Evolutionary conservation across 371 early-diverging fungal species (phyloP), one percentile per base, ranked within the genome.

Genomic region (Apophysomyces variabilis): DNA sequence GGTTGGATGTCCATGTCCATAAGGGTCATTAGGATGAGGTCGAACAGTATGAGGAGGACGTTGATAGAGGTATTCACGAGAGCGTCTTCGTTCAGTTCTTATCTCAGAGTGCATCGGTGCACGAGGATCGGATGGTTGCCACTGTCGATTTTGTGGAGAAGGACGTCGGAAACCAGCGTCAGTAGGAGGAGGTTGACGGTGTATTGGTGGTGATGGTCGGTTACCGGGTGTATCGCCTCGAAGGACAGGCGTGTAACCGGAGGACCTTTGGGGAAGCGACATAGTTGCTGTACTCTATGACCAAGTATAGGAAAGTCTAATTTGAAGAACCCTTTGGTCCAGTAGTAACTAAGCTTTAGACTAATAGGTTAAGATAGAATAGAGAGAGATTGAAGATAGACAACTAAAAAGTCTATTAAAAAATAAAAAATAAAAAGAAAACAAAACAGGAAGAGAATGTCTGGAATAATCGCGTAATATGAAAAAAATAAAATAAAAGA

Each of bases 1-100:
- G 65, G 66, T 68, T n/a, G 70, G 73, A 38, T 69, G 62, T 35
- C 66, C 68, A 41, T 70, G 63, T 26, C 47, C 64, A 41, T 35
- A 16, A 21, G 65, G 64, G 12, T 44, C 45, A 58, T 61, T 66
- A n/a, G 64, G 59, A 6, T 59, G 41, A 21, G 35, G 43, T 8
- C 47, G 66, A 26, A 13, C 11, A 13, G 41, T 13, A 13, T 57
- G 61, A 4, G 18, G 46, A 26, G 43, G 58, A n/a, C 14, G 41
- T 58, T 58, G 38, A n/a, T 58, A 58, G n/a, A 39, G 41, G 11
- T 58, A 58, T 14, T 37, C 58, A 7, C 38, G 36, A 1, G 54
- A 50, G 3, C 54, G n/a, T 50, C 54, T 50, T 21, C 54, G 54
- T 50, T 50, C 54, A 7, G 21, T 26, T 50, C 54, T 50, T 50